A percentile compares a stretch with the other conserved stretches of the same genome.
phyloP scores from a whole-genome alignment of 2,329 filamentous ascomycete species.

The Ceratocystis smalleyi region DNA sequence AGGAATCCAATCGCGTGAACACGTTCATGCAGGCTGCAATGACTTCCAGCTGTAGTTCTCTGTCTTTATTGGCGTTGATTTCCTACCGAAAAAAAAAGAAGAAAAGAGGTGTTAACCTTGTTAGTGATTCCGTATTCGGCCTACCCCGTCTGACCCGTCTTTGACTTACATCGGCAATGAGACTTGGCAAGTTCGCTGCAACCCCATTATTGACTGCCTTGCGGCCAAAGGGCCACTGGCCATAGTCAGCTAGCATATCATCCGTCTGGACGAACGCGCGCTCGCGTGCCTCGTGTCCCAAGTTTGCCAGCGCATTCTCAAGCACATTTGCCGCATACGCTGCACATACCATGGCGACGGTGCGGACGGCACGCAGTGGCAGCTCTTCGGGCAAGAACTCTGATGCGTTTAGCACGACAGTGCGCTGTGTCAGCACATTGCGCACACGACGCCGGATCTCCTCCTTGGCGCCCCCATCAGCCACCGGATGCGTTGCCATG shows the following conservation, averaged over 20 bases:
- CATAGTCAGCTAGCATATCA: slow-evolving; percentile 87
- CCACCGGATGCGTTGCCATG: slow-evolving; percentile 97
- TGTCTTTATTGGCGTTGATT: slow-evolving; percentile 72
- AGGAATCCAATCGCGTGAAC: slow-evolving; percentile 90
- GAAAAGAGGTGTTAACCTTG: background rate
- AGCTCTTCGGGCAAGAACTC: slow-evolving; percentile 88
- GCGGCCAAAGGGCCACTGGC: slow-evolving; percentile 89
- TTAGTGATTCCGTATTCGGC: background rate
- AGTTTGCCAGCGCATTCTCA: slow-evolving; percentile 87
- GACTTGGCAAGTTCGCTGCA: slow-evolving; percentile 78
- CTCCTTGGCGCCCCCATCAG: slow-evolving; percentile 91
- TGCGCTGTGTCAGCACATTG: slow-evolving; percentile 83
- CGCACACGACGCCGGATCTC: slow-evolving; percentile 88
- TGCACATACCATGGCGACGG: slow-evolving; percentile 90
- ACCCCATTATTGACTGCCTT: slow-evolving; percentile 68
- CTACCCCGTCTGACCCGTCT: background rate
- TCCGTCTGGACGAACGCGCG: slow-evolving; percentile 94
- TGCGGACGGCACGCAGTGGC: slow-evolving; percentile 85
- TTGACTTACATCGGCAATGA: slow-evolving; percentile 54
- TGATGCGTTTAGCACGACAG: slow-evolving; percentile 71
- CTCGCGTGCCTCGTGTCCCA: slow-evolving; percentile 88
- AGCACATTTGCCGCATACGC: slow-evolving; percentile 96
- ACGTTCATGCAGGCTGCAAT: slow-evolving; percentile 93
- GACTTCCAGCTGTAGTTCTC: slow-evolving; percentile 91
- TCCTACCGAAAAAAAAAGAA: slow-evolving; percentile 35